phyloP scores from a whole-genome alignment of 2,329 filamentous ascomycete genomes.

The Aspergillus glaucus region DNA sequence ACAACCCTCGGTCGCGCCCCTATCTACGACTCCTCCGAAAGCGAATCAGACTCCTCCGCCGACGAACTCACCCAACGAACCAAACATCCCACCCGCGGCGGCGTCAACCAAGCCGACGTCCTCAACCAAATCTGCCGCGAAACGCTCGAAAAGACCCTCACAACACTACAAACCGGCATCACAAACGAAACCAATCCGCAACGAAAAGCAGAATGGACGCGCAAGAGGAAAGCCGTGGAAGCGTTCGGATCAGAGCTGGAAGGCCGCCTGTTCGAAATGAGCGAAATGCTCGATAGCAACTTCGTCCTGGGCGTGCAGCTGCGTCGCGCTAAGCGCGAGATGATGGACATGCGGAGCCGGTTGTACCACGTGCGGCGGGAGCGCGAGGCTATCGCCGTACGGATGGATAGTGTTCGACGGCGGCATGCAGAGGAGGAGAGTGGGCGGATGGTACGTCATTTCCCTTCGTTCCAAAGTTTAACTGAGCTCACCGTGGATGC shows the following conservation, averaged over 20 bases:
- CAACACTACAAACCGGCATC: conserved; percentile 36
- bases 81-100: conserved; percentile 36
- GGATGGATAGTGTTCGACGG: conserved; percentile 44
- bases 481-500: background rate
- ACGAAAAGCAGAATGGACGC: conserved; percentile 35
- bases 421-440: conserved; percentile 36
- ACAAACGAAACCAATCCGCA: conserved; percentile 34
- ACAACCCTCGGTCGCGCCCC: conserved; percentile 21
- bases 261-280: conserved; percentile 46
- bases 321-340: conserved; percentile 40
- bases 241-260: conserved; percentile 44
- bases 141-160: conserved; percentile 42
- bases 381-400: conserved; percentile 44
- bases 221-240: conserved; percentile 43
- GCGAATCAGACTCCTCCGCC: conserved; percentile 22
- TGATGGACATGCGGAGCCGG: conserved; percentile 40
- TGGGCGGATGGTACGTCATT: conserved; percentile 25
- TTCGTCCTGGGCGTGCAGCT: conserved; percentile 41
- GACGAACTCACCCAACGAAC: conserved; percentile 28
- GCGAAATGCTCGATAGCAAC: conserved; percentile 47
- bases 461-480: background rate
- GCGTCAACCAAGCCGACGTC: conserved; percentile 48
- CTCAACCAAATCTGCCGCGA: conserved; percentile 47
- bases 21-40: conserved; percentile 14
- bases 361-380: conserved; percentile 44